Conservation (phyloP, 257 asterid genomes). For the Linderniella brevidens region DNA sequence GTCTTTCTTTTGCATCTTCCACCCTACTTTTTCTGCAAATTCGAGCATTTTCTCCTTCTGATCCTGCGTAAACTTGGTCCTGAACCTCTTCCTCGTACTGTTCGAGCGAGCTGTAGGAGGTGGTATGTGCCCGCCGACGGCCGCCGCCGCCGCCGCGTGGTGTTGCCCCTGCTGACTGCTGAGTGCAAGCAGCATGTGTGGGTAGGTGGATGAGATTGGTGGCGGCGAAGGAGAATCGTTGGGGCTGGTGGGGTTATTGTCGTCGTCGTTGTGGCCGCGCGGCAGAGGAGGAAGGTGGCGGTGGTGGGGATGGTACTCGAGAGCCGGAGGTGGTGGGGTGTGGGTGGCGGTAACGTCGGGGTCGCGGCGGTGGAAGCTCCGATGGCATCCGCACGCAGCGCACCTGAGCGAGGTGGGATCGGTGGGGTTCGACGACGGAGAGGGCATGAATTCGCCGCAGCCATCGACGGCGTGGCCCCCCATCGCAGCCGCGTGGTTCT, state of each 20-base stretch:
- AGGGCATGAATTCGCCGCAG: slow-evolving; percentile 92
- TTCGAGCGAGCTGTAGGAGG: no score
- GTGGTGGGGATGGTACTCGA: slow-evolving; percentile 81
- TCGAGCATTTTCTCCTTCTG: slow-evolving; percentile 6
- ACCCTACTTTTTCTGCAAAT: background rate
- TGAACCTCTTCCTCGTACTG: slow-evolving; percentile 3
- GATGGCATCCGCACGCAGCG: slow-evolving; percentile 98
- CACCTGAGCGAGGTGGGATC: slow-evolving; percentile 88
- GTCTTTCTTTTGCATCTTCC: slow-evolving; percentile 3
- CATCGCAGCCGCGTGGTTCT: slow-evolving; percentile 77
- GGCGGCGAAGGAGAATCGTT: slow-evolving; percentile 7
- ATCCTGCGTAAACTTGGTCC: slow-evolving; percentile 3
- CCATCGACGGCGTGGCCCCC: slow-evolving; percentile 97
- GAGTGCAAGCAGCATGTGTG: slow-evolving; percentile 7
- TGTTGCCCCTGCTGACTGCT: background rate
- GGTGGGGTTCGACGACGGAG: slow-evolving; percentile 36
- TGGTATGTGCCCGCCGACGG: background rate
- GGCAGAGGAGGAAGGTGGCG: slow-evolving; percentile 82
- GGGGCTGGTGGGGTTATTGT: background rate
- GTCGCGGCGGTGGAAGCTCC: slow-evolving; percentile 95
- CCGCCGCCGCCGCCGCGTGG: background rate
- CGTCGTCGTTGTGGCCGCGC: slow-evolving; percentile 4
- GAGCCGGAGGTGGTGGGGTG: slow-evolving; percentile 28
- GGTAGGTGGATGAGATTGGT: slow-evolving; percentile 8
- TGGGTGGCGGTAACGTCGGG: slow-evolving; percentile 35